Evolutionary conservation across 2,329 filamentous ascomycete genomes (phyloP), one percentile per base, ranked within the genome.

Genomic region (Sarocladium brachiariae): DNA sequence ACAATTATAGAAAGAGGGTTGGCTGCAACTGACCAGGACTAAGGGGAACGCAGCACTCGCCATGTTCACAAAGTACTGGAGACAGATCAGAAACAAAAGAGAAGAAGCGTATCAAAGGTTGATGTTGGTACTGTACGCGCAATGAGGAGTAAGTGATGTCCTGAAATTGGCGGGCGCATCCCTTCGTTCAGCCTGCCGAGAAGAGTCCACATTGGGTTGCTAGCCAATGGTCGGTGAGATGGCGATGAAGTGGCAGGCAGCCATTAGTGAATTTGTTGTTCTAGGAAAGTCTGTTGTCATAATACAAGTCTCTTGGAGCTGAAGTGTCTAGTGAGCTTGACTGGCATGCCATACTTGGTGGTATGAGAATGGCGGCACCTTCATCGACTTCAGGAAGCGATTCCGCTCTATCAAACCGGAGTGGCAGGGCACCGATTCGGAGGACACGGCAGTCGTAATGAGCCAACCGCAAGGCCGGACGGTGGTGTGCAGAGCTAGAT

Each of bases 121-220:
- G 39, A 16, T 7, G 21, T n/a, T 4, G 39, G 7, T 6, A n/a
- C n/a, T n/a, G n/a, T n/a, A n/a, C n/a, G n/a, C n/a, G n/a, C n/a
- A n/a, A n/a, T n/a, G 13, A 43, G 21, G 16, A 19, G 21, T 27
- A 41, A 19, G 18, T 24, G 13, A 24, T 47, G 43, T 47, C 25
- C 43, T 47, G 43, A 47, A 47, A 30, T 47, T n/a, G 27, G 43
- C 43, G 43, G 43, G 43, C 43, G 43, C 43, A 47, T 7, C n/a
- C 14, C 27, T 47, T 47, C 43, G 43, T 47, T 47, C 43, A 19
- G 43, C 3, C 18, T 13, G 24, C 37, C 37, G 39, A 24, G 14
- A 11, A 14, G 27, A 47, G 43, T 33, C 43, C 43, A 21, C 43
- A 10, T 9, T 23, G 19, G 16, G 43, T 14, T 11, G 10, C 21